Base-by-base conservation (phyloP, 305 asterid genomes). In the Solanum chacoense region DNA sequence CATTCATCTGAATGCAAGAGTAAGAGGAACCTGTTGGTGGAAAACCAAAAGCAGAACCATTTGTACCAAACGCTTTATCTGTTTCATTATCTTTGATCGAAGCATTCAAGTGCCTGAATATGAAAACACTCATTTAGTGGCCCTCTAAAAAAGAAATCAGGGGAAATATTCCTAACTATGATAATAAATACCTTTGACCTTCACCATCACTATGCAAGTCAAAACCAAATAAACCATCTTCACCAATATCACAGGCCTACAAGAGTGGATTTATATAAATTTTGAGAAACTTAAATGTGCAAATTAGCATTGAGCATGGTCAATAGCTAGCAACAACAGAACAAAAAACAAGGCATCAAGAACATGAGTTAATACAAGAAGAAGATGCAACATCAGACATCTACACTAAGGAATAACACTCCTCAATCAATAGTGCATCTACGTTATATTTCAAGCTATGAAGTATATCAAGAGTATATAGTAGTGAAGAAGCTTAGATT, bases 201-300 rank as follows among this genome's bases (percentile, higher is more conserved):
- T 94, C 96, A 78, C 97, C 98, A 28, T 95, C 97, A 88, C 98
- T 96, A 88, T 96, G 98, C 94, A 95, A 88, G 92, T 96, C 98
- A 87, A 96, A 94, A 36, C 94, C 91, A 89, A 93, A 92, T 79
- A 96, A 90, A 63, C 97, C 97, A 85, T 96, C 96, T 76, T 94
- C 97, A 89, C 93, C 96, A 65, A 88, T 88, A 89, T 95, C 96
- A 87, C 98, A 95, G 45, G 97, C 98, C 98, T 96, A 92, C 92
- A 88, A 35, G 88, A 81, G 65, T 45, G 87, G 31, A 20, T 12
- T 38, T 80, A 31, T 12, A 79, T 55, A n/a, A 87, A 79, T 50
- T 31, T 83, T 83, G 73, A 83, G 72, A 83, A 81, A 50, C 20
- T 32, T 28, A 83, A 11, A 50, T 50, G 45, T 18, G 73, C 42